phyloP scores from a whole-genome alignment of 1,284 basidiomycete species.

The Ustilago lituana region DNA sequence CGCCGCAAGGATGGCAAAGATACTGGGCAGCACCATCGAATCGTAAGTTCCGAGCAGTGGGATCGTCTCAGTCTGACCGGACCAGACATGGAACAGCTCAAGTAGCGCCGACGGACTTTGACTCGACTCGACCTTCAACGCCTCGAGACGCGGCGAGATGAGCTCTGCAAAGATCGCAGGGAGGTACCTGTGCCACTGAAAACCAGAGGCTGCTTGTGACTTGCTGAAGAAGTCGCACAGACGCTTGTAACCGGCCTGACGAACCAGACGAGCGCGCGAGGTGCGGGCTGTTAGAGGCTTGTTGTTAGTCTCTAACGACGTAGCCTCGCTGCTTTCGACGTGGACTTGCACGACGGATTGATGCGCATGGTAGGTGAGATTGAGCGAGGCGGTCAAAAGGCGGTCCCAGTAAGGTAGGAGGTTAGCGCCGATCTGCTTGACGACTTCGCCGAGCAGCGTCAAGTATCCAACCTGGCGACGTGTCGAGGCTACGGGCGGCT shows the following conservation, averaged over 20 bases:
- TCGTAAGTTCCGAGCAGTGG: constrained; percentile 79
- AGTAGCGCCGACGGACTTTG: constrained; percentile 90
- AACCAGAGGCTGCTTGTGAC: constrained; percentile 68
- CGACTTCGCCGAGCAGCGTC: constrained; percentile 59
- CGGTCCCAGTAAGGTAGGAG: constrained; percentile 53
- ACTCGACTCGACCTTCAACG: constrained; percentile 84
- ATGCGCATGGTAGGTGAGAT: constrained; percentile 56
- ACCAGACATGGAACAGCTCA: constrained; percentile 86
- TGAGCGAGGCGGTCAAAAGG: constrained; percentile 53
- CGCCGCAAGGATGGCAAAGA: constrained; percentile 83
- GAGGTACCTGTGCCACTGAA: constrained; percentile 81
- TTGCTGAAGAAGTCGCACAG: constrained; percentile 85
- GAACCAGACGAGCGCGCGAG: constrained; percentile 70
- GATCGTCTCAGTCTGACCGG: constrained; percentile 73
- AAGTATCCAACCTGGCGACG: constrained; percentile 68
- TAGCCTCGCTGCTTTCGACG: constrained; percentile 14
- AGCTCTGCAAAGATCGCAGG: constrained; percentile 76
- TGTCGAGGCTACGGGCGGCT: constrained; percentile 35
- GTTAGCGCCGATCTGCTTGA: constrained; percentile 57
- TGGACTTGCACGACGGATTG: constrained; percentile 29
- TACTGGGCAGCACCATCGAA: constrained; percentile 75
- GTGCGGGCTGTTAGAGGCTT: constrained; percentile 34
- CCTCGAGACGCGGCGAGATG: constrained; percentile 82
- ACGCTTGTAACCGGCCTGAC: constrained; percentile 85
- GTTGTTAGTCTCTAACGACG: neutral